Conservation (phyloP, 2,329 filamentous ascomycete species). For the Geosmithia morbida region DNA sequence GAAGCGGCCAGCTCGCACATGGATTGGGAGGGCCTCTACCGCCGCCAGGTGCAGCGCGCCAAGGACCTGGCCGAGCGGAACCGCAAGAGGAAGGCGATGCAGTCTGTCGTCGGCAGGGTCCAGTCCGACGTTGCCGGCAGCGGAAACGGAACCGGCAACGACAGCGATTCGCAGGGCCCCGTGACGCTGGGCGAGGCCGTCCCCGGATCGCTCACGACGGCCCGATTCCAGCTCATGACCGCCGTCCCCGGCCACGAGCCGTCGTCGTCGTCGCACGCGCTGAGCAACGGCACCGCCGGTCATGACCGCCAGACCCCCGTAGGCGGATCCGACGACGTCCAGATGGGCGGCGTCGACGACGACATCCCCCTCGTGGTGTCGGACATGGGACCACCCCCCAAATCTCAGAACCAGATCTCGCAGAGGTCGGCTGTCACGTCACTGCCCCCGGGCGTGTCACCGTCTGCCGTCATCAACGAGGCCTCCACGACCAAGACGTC, state of each 20-base stretch:
- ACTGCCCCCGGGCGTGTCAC: constrained; percentile 41
- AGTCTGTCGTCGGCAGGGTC: constrained; percentile 34
- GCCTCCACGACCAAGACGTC: constrained; percentile 91
- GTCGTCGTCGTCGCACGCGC: constrained; percentile 14
- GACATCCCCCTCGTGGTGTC: constrained; percentile 25
- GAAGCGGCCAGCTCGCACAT: constrained; percentile 51
- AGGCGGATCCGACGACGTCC: constrained; percentile 34
- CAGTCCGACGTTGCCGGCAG: constrained; percentile 33
- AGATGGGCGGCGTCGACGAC: constrained; percentile 44
- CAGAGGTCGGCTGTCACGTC: constrained; percentile 47
- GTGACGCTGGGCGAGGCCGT: constrained; percentile 51
- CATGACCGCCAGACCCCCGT: constrained; percentile 7
- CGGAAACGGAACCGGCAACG: constrained; percentile 26
- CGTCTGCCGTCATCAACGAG: constrained; percentile 56
- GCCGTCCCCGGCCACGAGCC: constrained; percentile 32
- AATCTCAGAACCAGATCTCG: constrained; percentile 38
- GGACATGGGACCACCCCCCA: constrained; percentile 33
- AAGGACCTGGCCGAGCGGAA: constrained; percentile 44
- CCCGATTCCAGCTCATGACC: constrained; percentile 46
- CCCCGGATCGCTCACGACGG: constrained; percentile 34
- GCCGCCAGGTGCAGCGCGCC: constrained; percentile 53
- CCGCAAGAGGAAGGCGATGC: constrained; percentile 47
- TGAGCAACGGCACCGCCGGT: constrained; percentile 44
- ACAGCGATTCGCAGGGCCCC: constrained; percentile 39
- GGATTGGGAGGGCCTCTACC: constrained; percentile 73